These are phyloP conservation scores for Neurospora sp. DNA, from an alignment of 495 filamentous ascomycete species.

Conservation along the genomic window DNA sequence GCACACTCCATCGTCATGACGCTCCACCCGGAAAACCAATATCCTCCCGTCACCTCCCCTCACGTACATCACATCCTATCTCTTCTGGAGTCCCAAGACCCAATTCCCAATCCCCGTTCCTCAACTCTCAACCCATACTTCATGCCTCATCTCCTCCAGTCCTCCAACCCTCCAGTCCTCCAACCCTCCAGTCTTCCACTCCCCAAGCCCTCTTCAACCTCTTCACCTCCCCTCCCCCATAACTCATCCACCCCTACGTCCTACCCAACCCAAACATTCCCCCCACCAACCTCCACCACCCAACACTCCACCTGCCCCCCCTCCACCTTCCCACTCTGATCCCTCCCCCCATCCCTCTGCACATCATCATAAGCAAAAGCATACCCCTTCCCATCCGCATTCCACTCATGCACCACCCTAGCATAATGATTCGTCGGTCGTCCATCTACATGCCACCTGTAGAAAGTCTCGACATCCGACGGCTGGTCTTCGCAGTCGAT, in stretches of 20 bases:
- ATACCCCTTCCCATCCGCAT: slow-evolving; percentile 60
- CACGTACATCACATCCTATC: not conserved
- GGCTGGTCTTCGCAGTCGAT: slow-evolving; percentile 41
- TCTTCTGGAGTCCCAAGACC: not conserved
- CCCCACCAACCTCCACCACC: slow-evolving; percentile 58
- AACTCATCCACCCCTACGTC: no score
- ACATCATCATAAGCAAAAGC: slow-evolving; percentile 80
- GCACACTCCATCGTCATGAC: not conserved
- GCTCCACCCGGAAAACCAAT: not conserved
- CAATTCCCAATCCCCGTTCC: not conserved
- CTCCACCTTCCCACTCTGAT: slow-evolving; percentile 59
- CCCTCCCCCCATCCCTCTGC: slow-evolving; percentile 45
- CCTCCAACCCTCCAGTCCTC: no score
- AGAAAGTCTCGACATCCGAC: slow-evolving; percentile 43
- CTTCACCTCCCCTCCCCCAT: no score
- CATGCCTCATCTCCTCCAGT: no score
- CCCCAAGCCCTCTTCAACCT: not conserved
- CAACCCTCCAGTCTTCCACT: no score
- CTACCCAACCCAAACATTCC: slow-evolving; percentile 15
- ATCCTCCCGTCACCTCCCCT: not conserved
- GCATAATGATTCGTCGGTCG: slow-evolving; percentile 61
- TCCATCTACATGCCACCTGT: slow-evolving; percentile 25
- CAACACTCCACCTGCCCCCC: slow-evolving; percentile 49
- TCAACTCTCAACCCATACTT: not conserved
- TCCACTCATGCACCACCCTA: slow-evolving; percentile 55